phyloP scores from a whole-genome alignment of 1,139 yeast genomes.

The Petasospora rhodanensis region DNA sequence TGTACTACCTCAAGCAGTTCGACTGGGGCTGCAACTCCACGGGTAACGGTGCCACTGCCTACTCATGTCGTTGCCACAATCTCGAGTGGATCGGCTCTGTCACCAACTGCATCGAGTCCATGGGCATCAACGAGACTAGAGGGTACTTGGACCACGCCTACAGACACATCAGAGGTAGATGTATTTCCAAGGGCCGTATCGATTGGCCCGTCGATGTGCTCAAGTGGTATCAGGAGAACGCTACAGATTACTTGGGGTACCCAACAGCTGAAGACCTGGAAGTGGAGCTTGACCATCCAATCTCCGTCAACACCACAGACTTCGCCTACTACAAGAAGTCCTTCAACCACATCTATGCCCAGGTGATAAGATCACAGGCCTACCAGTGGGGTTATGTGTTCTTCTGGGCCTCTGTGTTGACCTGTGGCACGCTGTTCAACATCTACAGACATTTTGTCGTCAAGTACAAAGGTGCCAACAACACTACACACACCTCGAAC shows the following conservation, averaged over 20 bases:
- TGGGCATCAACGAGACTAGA: conserved; percentile 21
- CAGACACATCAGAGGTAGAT: conserved; percentile 32
- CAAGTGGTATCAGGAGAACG: conserved; percentile 29
- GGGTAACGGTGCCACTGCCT: conserved; percentile 29
- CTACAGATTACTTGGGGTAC: conserved; percentile 28
- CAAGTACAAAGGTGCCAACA: conserved; percentile 11
- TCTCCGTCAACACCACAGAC: conserved; percentile 28
- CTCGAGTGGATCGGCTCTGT: conserved; percentile 38
- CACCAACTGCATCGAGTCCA: conserved; percentile 32
- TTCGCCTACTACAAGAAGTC: conserved; percentile 30
- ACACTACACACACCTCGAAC: conserved; percentile 12
- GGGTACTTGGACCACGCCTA: conserved; percentile 32
- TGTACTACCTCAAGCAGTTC: conserved; percentile 32
- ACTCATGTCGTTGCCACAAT: conserved; percentile 36
- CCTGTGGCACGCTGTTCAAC: conserved; percentile 28
- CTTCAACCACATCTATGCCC: conserved; percentile 30
- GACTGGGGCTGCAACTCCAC: conserved; percentile 38
- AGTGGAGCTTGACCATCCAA: conserved; percentile 26
- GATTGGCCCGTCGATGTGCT: conserved; percentile 31
- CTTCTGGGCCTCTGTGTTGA: conserved; percentile 34
- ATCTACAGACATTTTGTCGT: conserved; percentile 19
- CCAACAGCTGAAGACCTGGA: conserved; percentile 21
- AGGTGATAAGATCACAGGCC: conserved; percentile 33
- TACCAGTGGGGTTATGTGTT: conserved; percentile 39
- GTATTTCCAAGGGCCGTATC: conserved; percentile 29